Evolutionary conservation across 805 yeast genomes (phyloP), one percentile per base, ranked within the genome.

Genomic region (Maudiozyma pseudohumilis): DNA sequence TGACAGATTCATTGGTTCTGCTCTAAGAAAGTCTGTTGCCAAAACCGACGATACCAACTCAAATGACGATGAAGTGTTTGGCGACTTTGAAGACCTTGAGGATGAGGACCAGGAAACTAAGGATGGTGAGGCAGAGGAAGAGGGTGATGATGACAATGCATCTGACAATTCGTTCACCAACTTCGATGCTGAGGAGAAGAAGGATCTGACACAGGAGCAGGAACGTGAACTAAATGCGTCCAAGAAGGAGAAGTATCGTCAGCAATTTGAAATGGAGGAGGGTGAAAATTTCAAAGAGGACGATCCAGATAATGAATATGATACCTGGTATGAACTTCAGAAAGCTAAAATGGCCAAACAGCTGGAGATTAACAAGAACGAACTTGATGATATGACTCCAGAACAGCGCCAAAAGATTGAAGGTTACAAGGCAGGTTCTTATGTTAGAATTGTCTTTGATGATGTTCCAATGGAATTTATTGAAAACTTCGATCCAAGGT

Each of bases 311-410:
- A 71, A 72, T 42, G 94, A 83, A 54, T 86, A 85, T 40, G 96
- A 89, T 51, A 87, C 96, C 0, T 92, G 98, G 98, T 92, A 89
- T 58, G 97, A 89, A 58, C 76, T 82, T 60, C 96, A 92, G 60
- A 92, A 92, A 66, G 94, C 95, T 43, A 89, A 88, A 54, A 88
- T 94, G 77, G 87, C 95, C 40, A 89, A 92, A 59, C 98, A 92
- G 64, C 65, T 84, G 45, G 97, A 89, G 44, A 87, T 94, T 63
- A 94, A 92, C 61, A 83, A 85, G 58, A 74, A 84, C 8, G 88
- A 80, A 56, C 69, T 75, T 40, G 80, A 75, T 15, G 69, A 72
- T 30, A 71, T 92, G 79, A 94, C 86, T 41, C 68, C 65, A 10
- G 82, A 71, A n/a, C 75, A 83, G 16, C 72, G 97, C 53, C 67